Evolutionary conservation across 768 basidiomycete genomes (phyloP).

Genomic region (Ephemerocybe angulata): DNA sequence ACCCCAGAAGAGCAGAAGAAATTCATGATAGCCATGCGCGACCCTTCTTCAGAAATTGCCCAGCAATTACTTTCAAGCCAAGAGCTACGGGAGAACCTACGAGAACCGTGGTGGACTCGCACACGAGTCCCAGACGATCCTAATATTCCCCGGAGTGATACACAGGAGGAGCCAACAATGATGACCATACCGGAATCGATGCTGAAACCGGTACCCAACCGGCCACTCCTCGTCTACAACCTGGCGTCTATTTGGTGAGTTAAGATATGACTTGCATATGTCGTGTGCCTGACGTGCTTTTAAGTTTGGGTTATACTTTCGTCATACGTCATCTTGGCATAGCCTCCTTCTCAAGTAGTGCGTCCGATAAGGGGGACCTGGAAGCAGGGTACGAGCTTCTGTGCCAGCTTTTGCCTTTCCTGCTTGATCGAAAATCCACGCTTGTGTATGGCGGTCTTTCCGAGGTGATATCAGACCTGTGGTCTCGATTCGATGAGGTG

Average conservation of each 20-base stretch:
- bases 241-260: constrained; percentile 65
- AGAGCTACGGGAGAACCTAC: constrained; percentile 46
- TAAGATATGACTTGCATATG: not conserved
- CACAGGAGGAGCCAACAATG: constrained; percentile 32
- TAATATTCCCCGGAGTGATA: not conserved
- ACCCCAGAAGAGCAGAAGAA: constrained; percentile 54
- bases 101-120: constrained; percentile 68
- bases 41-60: constrained; percentile 61
- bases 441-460: constrained; percentile 48
- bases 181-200: constrained; percentile 46
- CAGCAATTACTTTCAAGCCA: constrained; percentile 57
- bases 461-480: constrained; percentile 56
- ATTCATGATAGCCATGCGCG: constrained; percentile 55
- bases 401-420: constrained; percentile 57
- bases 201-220: constrained; percentile 33
- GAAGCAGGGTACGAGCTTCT: constrained; percentile 47
- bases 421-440: constrained; percentile 56
- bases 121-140: constrained; percentile 2
- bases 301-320: constrained; percentile 68
- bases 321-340: constrained; percentile 56
- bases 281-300: constrained; percentile 4
- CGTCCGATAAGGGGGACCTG: constrained; percentile 39
- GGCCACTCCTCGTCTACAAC: constrained; percentile 61
- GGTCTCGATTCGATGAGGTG: constrained; percentile 61
- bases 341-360: constrained; percentile 50